Conservation (phyloP, 148 eudicot genomes). For the Rhododendron ovatum region DNA sequence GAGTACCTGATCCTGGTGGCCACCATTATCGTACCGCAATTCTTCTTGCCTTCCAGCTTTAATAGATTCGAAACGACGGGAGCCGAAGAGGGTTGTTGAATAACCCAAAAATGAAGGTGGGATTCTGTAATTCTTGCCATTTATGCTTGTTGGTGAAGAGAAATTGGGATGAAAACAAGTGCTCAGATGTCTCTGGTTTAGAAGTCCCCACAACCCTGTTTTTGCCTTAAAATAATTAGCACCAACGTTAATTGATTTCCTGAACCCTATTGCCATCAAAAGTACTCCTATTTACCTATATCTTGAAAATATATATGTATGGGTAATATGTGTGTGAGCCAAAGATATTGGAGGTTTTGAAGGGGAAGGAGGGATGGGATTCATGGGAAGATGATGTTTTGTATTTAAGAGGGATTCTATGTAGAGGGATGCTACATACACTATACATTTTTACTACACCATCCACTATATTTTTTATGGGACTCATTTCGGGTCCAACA, state of each 20-base stretch:
- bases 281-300: background rate
- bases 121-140: background rate
- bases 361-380: background rate
- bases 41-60: slow-evolving; percentile 26
- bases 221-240: background rate
- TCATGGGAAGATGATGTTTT: background rate
- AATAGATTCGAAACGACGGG: slow-evolving; percentile 27
- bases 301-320: background rate
- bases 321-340: background rate
- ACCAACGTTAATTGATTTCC: slow-evolving; percentile 21
- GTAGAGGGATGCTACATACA: no score
- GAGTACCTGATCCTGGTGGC: slow-evolving; percentile 28
- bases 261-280: slow-evolving; percentile 29
- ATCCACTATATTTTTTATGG: no score
- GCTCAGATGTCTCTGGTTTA: background rate
- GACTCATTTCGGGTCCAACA: no score
- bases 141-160: background rate
- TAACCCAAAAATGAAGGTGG: slow-evolving; percentile 7
- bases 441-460: no score
- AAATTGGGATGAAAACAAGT: background rate
- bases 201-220: background rate
- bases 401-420: background rate
- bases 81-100: slow-evolving; percentile 1
- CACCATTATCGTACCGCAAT: slow-evolving; percentile 3
- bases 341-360: background rate